Evolutionary conservation across 2,329 filamentous ascomycete genomes (phyloP).

Genomic region (Cryphonectria japonica): DNA sequence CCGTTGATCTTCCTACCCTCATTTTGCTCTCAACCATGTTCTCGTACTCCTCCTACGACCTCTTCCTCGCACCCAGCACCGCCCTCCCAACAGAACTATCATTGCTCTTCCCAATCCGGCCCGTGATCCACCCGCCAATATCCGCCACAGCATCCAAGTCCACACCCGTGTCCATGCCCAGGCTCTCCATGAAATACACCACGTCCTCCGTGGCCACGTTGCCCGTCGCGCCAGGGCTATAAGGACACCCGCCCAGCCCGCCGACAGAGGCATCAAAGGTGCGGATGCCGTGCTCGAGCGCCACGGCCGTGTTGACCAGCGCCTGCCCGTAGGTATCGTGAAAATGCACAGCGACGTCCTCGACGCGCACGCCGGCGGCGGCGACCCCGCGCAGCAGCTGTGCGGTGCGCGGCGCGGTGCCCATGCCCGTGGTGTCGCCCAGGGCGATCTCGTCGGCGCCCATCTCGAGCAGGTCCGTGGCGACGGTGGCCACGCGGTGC

Average conservation of each 20-base stretch:
- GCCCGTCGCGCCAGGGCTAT: conserved; percentile 81
- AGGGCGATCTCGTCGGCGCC: conserved; percentile 90
- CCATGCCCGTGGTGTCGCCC: conserved; percentile 90
- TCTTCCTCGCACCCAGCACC: conserved; percentile 54
- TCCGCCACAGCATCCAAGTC: conserved; percentile 68
- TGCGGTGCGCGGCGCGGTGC: conserved; percentile 72
- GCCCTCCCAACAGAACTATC: conserved; percentile 71
- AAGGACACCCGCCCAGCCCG: conserved; percentile 83
- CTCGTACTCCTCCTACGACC: conserved; percentile 12
- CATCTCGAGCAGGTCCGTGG: conserved; percentile 74
- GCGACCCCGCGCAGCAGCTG: conserved; percentile 67
- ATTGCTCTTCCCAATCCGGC: conserved; percentile 64
- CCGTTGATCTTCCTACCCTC: too few species aligned
- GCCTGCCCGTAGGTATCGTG: conserved; percentile 89
- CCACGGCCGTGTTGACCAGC: conserved; percentile 78
- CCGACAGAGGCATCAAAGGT: conserved; percentile 81
- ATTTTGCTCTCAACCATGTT: too few species aligned
- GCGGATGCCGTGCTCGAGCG: conserved; percentile 75
- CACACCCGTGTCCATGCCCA: conserved; percentile 76
- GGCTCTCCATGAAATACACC: conserved; percentile 74
- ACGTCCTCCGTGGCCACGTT: conserved; percentile 87
- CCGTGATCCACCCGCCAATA: conserved; percentile 74
- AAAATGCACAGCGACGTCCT: conserved; percentile 81
- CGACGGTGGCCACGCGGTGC: conserved; percentile 66
- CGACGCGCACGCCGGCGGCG: conserved; percentile 68